These are phyloP conservation scores for Camellia sinensis DNA, from an alignment of 148 eudicot species.

Conservation along the genomic window DNA sequence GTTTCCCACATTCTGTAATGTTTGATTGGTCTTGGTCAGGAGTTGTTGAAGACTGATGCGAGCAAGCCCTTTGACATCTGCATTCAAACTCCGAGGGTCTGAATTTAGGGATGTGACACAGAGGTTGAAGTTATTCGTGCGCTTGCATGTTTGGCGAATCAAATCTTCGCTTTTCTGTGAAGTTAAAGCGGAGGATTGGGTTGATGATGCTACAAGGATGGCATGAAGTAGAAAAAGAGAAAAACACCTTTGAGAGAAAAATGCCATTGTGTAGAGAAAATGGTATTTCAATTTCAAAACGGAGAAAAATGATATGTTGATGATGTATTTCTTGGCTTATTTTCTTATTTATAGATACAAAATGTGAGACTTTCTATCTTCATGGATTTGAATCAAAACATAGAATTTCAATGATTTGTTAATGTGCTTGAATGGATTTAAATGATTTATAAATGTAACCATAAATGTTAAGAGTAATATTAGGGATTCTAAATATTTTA, in stretches of 20 bases:
- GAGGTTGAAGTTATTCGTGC: background rate
- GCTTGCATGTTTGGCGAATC: background rate
- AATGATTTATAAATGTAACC: too few relatives aligned
- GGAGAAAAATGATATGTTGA: too few relatives aligned
- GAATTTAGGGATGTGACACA: background rate
- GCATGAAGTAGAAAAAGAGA: conserved; percentile 4
- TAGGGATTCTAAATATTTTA: too few relatives aligned
- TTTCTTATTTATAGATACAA: too few relatives aligned
- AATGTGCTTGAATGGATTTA: too few relatives aligned
- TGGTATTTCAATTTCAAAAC: background rate
- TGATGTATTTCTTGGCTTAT: too few relatives aligned
- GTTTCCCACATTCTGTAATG: background rate
- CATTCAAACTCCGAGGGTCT: background rate
- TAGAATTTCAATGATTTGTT: too few relatives aligned
- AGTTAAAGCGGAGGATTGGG: background rate
- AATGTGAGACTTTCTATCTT: too few relatives aligned
- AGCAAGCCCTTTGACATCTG: conserved; percentile 15
- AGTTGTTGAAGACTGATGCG: background rate
- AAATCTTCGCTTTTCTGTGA: background rate
- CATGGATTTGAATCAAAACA: too few relatives aligned
- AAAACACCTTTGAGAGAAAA: background rate
- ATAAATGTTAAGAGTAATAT: too few relatives aligned
- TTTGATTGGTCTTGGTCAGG: conserved; percentile 1
- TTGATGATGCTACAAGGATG: background rate
- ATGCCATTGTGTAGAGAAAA: background rate